phyloP scores from a whole-genome alignment of 2,329 filamentous ascomycete genomes.

The Fusarium sp. region DNA sequence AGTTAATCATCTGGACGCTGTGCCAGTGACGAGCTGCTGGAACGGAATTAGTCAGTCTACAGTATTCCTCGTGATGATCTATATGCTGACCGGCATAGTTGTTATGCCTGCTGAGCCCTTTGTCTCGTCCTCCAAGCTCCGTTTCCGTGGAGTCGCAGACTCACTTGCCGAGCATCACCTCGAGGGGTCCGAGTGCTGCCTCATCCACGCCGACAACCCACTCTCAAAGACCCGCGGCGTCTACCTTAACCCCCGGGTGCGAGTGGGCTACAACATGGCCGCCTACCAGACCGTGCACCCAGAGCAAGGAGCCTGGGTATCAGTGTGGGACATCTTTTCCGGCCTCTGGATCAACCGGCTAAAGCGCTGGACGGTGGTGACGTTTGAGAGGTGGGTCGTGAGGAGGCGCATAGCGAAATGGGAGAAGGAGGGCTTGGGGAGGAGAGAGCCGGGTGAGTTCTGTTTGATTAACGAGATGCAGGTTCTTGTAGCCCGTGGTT shows the following conservation, averaged over 20 bases:
- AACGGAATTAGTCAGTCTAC: constrained; percentile 52
- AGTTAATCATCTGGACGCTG: constrained; percentile 56
- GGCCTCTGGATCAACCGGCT: constrained; percentile 68
- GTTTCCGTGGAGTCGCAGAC: constrained; percentile 71
- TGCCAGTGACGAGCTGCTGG: constrained; percentile 57
- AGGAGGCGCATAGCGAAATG: constrained; percentile 51
- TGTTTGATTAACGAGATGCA: constrained; percentile 70
- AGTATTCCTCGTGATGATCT: background rate
- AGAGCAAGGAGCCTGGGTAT: constrained; percentile 54
- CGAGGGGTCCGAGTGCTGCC: constrained; percentile 81
- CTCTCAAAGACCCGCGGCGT: constrained; percentile 62
- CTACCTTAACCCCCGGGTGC: constrained; percentile 72
- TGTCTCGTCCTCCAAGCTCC: constrained; percentile 55
- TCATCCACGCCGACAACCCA: constrained; percentile 76
- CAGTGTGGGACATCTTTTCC: constrained; percentile 55
- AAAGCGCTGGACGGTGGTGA: constrained; percentile 52
- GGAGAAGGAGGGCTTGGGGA: constrained; percentile 48
- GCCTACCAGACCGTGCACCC: constrained; percentile 62
- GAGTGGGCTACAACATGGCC: constrained; percentile 67
- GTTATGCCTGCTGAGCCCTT: constrained; percentile 65
- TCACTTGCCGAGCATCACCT: constrained; percentile 68
- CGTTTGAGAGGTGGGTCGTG: constrained; percentile 48
- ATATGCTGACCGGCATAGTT: constrained; percentile 42
- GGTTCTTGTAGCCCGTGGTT: constrained; percentile 63
- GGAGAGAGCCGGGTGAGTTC: constrained; percentile 56